These are phyloP conservation scores for Monosporozyma servazzii DNA, from an alignment of 805 yeast species.

Conservation along the genomic window DNA sequence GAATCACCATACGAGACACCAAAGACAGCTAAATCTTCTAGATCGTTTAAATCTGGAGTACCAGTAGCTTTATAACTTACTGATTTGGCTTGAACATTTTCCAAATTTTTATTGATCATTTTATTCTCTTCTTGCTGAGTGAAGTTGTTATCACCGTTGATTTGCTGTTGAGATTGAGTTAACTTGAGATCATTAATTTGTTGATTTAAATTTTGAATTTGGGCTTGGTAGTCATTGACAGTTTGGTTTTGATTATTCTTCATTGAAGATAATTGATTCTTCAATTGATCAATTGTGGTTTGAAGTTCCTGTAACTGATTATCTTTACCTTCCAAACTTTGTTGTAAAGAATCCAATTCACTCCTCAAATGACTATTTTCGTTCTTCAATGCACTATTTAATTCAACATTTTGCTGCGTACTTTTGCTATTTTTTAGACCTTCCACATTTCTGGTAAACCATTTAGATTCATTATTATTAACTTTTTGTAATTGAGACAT, in stretches of 20 bases:
- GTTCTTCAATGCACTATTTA: slow-evolving; percentile 3
- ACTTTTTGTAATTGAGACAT: slow-evolving; percentile 53
- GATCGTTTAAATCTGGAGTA: slow-evolving; percentile 27
- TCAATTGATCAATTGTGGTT: slow-evolving; percentile 3
- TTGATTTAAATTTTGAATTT: slow-evolving; percentile 3
- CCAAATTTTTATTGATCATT: slow-evolving; percentile 1
- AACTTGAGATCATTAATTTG: neutral
- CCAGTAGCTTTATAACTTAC: slow-evolving; percentile 18
- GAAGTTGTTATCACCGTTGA: neutral
- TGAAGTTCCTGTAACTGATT: slow-evolving; percentile 5
- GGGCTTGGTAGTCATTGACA: neutral
- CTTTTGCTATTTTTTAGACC: neutral
- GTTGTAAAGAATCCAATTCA: slow-evolving; percentile 11
- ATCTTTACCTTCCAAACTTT: slow-evolving; percentile 13
- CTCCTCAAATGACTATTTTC: slow-evolving; percentile 10
- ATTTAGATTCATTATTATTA: slow-evolving; percentile 34
- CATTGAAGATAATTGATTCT: neutral
- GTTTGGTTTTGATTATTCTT: slow-evolving; percentile 1
- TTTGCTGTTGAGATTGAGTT: neutral
- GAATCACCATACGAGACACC: slow-evolving; percentile 26
- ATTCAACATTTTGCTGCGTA: neutral
- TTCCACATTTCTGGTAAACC: slow-evolving; percentile 21
- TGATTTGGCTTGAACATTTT: neutral
- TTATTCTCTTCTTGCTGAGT: neutral
- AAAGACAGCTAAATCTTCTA: slow-evolving; percentile 27